These are phyloP conservation scores for Vaccinium corymbosum DNA, from an alignment of 148 eudicot species.

Conservation along the genomic window DNA sequence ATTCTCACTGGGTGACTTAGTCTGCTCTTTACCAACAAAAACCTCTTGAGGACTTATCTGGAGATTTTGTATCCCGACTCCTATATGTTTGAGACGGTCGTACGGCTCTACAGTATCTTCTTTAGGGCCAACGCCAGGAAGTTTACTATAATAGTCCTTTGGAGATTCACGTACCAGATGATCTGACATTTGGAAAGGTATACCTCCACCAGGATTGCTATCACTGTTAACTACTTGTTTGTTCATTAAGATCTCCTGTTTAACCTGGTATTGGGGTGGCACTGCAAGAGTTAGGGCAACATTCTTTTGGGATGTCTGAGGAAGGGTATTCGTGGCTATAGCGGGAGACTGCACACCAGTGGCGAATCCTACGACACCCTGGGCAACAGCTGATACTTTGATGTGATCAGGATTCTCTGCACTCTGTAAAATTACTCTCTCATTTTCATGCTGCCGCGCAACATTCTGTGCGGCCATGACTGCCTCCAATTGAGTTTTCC, in stretches of 20 bases:
- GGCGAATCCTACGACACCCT: constrained; percentile 35
- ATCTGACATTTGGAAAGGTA: constrained; percentile 34
- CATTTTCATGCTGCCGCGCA: constrained; percentile 25
- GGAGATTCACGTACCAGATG: constrained; percentile 35
- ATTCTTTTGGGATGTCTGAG: constrained; percentile 40
- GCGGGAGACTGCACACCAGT: constrained; percentile 32
- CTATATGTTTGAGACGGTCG: constrained; percentile 45
- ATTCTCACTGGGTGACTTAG: constrained; percentile 30
- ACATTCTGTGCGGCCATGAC: constrained; percentile 30
- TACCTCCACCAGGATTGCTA: constrained; percentile 27
- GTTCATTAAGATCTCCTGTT: constrained; percentile 36
- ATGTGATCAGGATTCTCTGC: constrained; percentile 30
- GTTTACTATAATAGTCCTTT: constrained; percentile 32
- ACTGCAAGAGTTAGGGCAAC: constrained; percentile 29
- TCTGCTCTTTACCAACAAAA: constrained; percentile 31
- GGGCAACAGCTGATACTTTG: constrained; percentile 29
- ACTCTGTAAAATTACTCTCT: constrained; percentile 26
- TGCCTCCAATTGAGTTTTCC: constrained; percentile 21
- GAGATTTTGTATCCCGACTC: constrained; percentile 49
- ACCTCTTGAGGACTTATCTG: constrained; percentile 37
- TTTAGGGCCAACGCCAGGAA: constrained; percentile 24
- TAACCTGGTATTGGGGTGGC: constrained; percentile 37
- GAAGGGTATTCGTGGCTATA: constrained; percentile 30
- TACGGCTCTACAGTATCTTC: constrained; percentile 34
- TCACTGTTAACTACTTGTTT: constrained; percentile 35